Percentiles rank a stretch among this genome's conserved stretches.
Evolutionary conservation across 345 rosid species (phyloP).

Genomic region (Eucalyptus virginea): DNA sequence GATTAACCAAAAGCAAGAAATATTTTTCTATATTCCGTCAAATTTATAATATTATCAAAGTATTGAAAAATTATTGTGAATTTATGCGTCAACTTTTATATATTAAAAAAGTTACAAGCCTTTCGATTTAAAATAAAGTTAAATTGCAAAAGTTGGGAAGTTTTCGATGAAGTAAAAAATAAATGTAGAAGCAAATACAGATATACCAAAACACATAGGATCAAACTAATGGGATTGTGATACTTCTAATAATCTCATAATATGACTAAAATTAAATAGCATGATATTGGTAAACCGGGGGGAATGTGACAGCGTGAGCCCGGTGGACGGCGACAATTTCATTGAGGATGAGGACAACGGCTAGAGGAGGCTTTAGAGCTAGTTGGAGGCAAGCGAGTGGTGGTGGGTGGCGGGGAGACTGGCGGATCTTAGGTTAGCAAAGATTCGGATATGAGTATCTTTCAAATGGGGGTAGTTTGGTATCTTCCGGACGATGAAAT

Average conservation of each 20-base stretch:
- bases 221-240: not conserved
- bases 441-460: not conserved
- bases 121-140: no score
- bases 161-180: not conserved
- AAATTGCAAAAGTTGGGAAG: no score
- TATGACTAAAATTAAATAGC: not conserved
- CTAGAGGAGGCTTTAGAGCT: not conserved
- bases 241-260: not conserved
- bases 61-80: not conserved
- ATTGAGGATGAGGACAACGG: not conserved
- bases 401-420: not conserved
- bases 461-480: not conserved
- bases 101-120: no score
- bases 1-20: not conserved
- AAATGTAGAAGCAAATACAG: not conserved
- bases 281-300: not conserved
- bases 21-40: not conserved
- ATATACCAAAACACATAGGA: not conserved
- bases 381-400: not conserved
- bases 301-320: not conserved
- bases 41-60: not conserved
- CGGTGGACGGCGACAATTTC: not conserved
- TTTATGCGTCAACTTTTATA: not conserved
- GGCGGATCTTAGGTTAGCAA: not conserved
- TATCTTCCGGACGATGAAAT: not conserved